A percentile compares a stretch with the other conserved stretches of the same genome.
Conservation (phyloP, 1,284 basidiomycete species). For the Takashimella tepidaria region DNA sequence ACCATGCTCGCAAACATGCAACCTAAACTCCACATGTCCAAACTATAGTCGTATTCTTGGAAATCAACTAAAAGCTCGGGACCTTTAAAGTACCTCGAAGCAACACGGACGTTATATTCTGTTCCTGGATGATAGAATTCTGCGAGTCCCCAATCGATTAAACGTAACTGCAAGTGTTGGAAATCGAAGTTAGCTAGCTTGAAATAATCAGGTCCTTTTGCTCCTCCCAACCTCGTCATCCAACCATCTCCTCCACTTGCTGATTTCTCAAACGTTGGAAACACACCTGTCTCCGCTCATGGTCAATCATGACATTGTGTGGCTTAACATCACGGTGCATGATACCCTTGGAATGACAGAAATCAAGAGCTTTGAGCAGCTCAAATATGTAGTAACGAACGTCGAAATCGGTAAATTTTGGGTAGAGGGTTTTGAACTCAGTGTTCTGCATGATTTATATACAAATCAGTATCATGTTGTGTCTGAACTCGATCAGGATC, state of each 20-base stretch:
- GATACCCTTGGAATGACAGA: slow-evolving; percentile 96
- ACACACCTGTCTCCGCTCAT: slow-evolving; percentile 83
- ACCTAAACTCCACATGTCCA: slow-evolving; percentile 98
- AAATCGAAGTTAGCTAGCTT: too few species aligned
- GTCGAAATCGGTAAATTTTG: slow-evolving; percentile 89
- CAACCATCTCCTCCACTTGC: neutral
- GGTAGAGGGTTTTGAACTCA: slow-evolving; percentile 96
- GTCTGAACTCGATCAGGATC: too few species aligned
- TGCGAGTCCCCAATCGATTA: slow-evolving; percentile 98
- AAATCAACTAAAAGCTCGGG: slow-evolving; percentile 97
- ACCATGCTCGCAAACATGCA: slow-evolving; percentile 99
- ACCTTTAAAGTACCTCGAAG: slow-evolving; percentile 96
- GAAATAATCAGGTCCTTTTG: too few species aligned
- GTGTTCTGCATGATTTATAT: too few species aligned
- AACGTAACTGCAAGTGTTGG: slow-evolving; percentile 59
- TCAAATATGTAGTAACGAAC: slow-evolving; percentile 97
- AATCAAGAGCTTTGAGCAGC: slow-evolving; percentile 95
- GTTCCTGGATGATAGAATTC: slow-evolving; percentile 98
- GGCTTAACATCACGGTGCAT: slow-evolving; percentile 99
- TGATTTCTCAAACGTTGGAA: neutral
- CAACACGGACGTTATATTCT: slow-evolving; percentile 97
- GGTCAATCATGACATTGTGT: slow-evolving; percentile 99
- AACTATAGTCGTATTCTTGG: slow-evolving; percentile 93
- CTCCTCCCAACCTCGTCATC: slow-evolving; percentile 2
- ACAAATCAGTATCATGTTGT: too few species aligned